Conservation (phyloP, 2,329 filamentous ascomycete species). For the Cyclaneusma minus region DNA sequence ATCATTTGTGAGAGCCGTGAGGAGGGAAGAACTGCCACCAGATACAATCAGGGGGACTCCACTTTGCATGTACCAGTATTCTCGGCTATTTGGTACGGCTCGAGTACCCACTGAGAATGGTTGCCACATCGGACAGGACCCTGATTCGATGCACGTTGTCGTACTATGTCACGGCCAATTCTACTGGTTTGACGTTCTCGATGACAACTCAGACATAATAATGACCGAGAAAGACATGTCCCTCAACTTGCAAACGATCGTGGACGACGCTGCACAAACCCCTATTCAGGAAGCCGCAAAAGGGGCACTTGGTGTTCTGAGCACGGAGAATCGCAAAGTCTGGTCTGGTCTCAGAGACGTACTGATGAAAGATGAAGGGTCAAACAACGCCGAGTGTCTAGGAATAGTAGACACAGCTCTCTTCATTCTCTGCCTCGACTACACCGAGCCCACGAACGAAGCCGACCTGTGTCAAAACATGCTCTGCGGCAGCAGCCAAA, state of each 20-base stretch:
- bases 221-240: slow-evolving; percentile 93
- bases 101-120: slow-evolving; percentile 87
- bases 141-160: slow-evolving; percentile 81
- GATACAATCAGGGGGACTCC: slow-evolving; percentile 74
- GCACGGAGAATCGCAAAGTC: slow-evolving; percentile 88
- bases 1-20: slow-evolving; percentile 82
- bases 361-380: slow-evolving; percentile 68
- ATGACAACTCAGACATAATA: slow-evolving; percentile 86
- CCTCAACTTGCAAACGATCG: slow-evolving; percentile 80
- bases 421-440: slow-evolving; percentile 85
- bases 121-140: slow-evolving; percentile 90
- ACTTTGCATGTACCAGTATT: slow-evolving; percentile 97
- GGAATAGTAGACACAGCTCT: slow-evolving; percentile 88
- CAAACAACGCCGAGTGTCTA: slow-evolving; percentile 93
- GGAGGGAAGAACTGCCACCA: slow-evolving; percentile 81
- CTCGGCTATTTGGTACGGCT: slow-evolving; percentile 84
- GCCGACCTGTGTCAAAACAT: slow-evolving; percentile 93
- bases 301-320: slow-evolving; percentile 80
- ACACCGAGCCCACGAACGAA: slow-evolving; percentile 67
- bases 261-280: slow-evolving; percentile 77
- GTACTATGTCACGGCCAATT: slow-evolving; percentile 91
- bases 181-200: slow-evolving; percentile 97
- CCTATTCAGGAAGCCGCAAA: slow-evolving; percentile 94
- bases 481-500: slow-evolving; percentile 87
- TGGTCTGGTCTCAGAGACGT: slow-evolving; percentile 89